Evolutionary conservation across 495 filamentous ascomycete genomes (phyloP).

Genomic region (Annulohypoxylon bovei): DNA sequence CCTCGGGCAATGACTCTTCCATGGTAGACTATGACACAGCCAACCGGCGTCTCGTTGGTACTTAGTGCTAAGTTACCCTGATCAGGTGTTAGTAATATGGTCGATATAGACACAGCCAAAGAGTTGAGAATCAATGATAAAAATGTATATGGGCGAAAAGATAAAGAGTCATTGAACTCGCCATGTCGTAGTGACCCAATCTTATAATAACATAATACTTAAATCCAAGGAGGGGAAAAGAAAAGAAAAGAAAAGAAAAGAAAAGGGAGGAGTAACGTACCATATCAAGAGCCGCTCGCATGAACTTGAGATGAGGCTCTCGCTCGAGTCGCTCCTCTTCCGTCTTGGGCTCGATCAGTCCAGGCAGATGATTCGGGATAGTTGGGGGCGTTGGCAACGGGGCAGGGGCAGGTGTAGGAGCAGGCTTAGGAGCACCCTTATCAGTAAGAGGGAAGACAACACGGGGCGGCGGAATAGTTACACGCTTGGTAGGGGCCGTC

Average conservation of each 20-base stretch:
- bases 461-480: constrained; percentile 19
- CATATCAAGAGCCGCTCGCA: constrained; percentile 76
- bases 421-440: background rate
- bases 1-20: constrained; percentile 80
- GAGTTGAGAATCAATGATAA: background rate
- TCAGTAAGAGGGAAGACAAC: constrained; percentile 33
- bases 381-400: background rate
- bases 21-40: constrained; percentile 87
- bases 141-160: background rate
- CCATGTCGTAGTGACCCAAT: too few species aligned
- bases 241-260: background rate
- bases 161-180: too few species aligned
- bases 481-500: constrained; percentile 13
- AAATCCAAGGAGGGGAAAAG: too few species aligned
- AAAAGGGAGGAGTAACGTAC: constrained; percentile 51
- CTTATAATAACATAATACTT: too few species aligned
- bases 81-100: constrained; percentile 23
- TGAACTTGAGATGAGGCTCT: constrained; percentile 65
- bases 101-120: background rate
- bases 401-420: background rate
- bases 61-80: constrained; percentile 83
- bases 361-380: constrained; percentile 26
- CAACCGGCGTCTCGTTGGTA: constrained; percentile 91
- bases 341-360: constrained; percentile 41
- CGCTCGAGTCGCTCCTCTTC: constrained; percentile 43